phyloP scores from a whole-genome alignment of 129 eudicot genomes.

The Tagetes patula region DNA sequence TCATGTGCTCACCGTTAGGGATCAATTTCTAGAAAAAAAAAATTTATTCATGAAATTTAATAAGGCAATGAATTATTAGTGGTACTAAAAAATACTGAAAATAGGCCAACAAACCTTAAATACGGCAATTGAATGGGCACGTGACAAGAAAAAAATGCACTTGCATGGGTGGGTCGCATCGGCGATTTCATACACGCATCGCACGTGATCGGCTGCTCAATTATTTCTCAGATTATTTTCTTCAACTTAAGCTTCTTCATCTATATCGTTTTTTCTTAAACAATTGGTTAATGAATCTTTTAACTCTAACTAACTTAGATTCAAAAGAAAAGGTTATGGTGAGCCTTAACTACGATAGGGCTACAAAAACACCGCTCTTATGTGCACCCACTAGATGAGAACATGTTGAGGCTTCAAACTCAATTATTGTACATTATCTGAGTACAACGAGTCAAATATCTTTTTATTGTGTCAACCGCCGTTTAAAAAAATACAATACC shows the following conservation, averaged over 20 bases:
- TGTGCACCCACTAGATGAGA: too few relatives aligned
- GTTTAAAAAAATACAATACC: too few relatives aligned
- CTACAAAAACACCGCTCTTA: too few relatives aligned
- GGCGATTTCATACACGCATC: conserved; percentile 32
- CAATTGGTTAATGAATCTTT: too few relatives aligned
- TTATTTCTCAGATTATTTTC: not conserved
- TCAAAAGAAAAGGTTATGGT: too few relatives aligned
- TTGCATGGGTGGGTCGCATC: conserved; percentile 34
- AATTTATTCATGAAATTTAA: not conserved
- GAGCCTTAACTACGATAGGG: too few relatives aligned
- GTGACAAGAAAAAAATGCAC: conserved; percentile 36
- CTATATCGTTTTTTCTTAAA: not conserved
- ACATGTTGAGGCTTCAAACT: too few relatives aligned
- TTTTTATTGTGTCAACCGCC: too few relatives aligned
- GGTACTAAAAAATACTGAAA: not conserved
- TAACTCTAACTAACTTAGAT: too few relatives aligned
- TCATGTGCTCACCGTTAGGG: too few relatives aligned
- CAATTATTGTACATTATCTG: too few relatives aligned
- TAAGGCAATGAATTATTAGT: not conserved
- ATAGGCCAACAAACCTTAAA: conserved; percentile 37
- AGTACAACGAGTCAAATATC: too few relatives aligned
- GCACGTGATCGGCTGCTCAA: conserved; percentile 45
- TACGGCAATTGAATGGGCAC: conserved; percentile 44
- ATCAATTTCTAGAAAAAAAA: not conserved
- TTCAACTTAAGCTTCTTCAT: not conserved